Conservation (phyloP, 2,329 filamentous ascomycete species). For the Fusarium chuoi region DNA sequence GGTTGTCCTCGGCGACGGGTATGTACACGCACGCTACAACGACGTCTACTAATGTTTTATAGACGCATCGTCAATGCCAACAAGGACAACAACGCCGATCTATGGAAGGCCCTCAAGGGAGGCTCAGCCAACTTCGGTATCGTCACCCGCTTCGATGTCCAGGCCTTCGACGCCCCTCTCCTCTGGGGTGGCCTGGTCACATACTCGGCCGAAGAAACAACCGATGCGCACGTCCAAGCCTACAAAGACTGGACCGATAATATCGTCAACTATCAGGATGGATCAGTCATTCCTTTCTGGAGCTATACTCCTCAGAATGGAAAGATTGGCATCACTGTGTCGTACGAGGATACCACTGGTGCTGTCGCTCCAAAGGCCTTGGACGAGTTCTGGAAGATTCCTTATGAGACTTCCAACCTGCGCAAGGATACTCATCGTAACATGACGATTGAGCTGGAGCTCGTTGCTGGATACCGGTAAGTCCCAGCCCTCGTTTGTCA, state of each 20-base stretch:
- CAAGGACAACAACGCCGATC: conserved; percentile 28
- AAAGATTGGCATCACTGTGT: conserved; percentile 8
- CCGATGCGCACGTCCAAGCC: conserved; percentile 21
- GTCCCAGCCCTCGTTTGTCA: rapidly evolving
- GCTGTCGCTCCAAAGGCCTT: background rate
- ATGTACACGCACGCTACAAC: rapidly evolving
- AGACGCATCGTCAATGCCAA: conserved; percentile 16
- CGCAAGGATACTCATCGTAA: conserved; percentile 15
- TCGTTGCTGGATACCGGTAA: conserved; percentile 11
- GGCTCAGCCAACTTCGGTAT: conserved; percentile 31
- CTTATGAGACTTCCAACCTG: conserved; percentile 1
- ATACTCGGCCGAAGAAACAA: conserved; percentile 18
- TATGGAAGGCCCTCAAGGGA: conserved; percentile 30
- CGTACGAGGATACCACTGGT: conserved; percentile 14
- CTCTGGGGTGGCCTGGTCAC: conserved; percentile 32
- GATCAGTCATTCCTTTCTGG: conserved; percentile 15
- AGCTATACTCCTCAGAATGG: conserved; percentile 6
- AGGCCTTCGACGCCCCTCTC: conserved; percentile 23
- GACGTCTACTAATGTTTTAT: background rate
- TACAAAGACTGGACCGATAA: conserved; percentile 27
- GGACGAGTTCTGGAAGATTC: conserved; percentile 12
- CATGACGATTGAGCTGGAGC: conserved; percentile 18
- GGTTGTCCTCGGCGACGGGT: conserved; percentile 50
- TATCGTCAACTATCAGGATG: conserved; percentile 7
- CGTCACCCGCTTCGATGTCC: conserved; percentile 33